phyloP scores from a whole-genome alignment of 257 asterid genomes.

The Nicotiana sylvestris region DNA sequence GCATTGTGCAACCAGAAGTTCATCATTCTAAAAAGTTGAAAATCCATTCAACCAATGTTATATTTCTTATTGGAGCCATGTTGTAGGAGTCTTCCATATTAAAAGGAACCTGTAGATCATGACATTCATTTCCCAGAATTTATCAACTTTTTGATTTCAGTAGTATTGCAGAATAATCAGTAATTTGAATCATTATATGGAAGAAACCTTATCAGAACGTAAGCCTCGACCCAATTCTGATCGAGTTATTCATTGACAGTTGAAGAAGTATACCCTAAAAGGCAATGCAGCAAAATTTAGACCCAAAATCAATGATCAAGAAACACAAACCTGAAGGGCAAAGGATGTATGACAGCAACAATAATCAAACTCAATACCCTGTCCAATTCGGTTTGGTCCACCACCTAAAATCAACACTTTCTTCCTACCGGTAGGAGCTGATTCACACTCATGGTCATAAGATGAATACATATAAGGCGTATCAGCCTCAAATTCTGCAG shows the following conservation, averaged over 20 bases:
- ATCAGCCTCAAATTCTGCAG: slow-evolving; percentile 97
- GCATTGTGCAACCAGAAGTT: neutral
- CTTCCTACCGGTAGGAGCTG: slow-evolving; percentile 67
- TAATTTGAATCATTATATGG: neutral
- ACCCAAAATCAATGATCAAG: slow-evolving; percentile 12
- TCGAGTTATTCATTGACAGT: neutral
- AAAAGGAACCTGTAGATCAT: neutral
- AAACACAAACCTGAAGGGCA: slow-evolving; percentile 78
- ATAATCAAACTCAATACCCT: slow-evolving; percentile 96
- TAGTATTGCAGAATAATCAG: neutral
- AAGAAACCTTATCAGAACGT: neutral
- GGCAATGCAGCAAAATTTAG: slow-evolving; percentile 7
- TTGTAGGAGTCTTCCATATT: neutral
- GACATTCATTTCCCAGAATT: neutral
- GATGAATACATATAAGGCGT: slow-evolving; percentile 97
- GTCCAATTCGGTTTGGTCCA: slow-evolving; percentile 98
- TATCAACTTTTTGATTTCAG: neutral
- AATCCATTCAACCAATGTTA: neutral
- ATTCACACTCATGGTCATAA: slow-evolving; percentile 87
- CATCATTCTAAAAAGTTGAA: neutral
- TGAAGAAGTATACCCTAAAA: neutral
- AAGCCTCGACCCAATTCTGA: neutral
- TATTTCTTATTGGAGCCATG: neutral
- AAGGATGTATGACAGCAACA: slow-evolving; percentile 98
- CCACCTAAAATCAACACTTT: slow-evolving; percentile 95